phyloP scores from a whole-genome alignment of 2,329 filamentous ascomycete genomes.

The Xylariaceae sp. region DNA sequence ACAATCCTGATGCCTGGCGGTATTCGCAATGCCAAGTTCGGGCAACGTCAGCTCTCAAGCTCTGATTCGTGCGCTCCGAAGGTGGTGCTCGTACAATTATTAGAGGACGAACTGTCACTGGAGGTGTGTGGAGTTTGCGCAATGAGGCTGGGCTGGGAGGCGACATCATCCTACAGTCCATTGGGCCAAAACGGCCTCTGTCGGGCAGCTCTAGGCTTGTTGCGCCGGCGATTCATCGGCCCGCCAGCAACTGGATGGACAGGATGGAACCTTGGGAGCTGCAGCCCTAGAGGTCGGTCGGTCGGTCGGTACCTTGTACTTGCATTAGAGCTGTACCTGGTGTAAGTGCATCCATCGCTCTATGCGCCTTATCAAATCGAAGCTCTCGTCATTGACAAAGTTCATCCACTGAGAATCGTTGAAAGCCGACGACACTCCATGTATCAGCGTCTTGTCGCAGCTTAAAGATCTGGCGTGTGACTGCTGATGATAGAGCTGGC shows the following conservation, averaged over 20 bases:
- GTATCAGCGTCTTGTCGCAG: too few relatives aligned
- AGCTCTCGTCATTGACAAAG: not conserved
- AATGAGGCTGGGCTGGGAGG: conserved; percentile 9
- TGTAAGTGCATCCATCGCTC: too few relatives aligned
- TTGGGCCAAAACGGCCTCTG: too few relatives aligned
- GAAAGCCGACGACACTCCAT: too few relatives aligned
- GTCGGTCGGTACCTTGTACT: too few relatives aligned
- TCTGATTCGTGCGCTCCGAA: too few relatives aligned
- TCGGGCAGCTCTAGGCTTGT: not conserved
- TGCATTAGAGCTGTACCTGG: too few relatives aligned
- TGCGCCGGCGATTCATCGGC: conserved; percentile 1
- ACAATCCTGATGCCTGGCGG: not conserved
- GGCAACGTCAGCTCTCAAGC: not conserved
- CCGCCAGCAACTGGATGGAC: not conserved
- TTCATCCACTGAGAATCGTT: not conserved
- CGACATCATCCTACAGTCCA: not conserved
- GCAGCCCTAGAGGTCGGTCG: too few relatives aligned
- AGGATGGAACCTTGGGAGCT: too few relatives aligned
- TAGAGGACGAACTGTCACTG: too few relatives aligned
- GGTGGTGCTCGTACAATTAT: too few relatives aligned
- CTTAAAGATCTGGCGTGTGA: too few relatives aligned
- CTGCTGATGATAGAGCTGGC: conserved; percentile 25
- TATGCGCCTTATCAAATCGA: not conserved
- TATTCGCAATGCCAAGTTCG: not conserved
- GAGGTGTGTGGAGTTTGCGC: conserved; percentile 12